Conservation (phyloP, 2,329 filamentous ascomycete species). For the Pezicula neosporulosa region DNA sequence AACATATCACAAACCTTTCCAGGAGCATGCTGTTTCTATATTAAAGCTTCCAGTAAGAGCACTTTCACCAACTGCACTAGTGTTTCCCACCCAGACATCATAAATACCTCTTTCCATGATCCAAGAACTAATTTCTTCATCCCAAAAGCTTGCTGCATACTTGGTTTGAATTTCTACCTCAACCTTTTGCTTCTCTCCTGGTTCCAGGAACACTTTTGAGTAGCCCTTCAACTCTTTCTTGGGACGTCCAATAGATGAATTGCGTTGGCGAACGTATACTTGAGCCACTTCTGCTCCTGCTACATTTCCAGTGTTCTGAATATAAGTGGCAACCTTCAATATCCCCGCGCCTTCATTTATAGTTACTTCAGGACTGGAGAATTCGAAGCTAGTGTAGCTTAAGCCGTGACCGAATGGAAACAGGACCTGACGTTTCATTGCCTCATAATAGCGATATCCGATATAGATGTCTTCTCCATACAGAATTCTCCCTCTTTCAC, state of each 20-base stretch:
- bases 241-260: too few species aligned
- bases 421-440: conserved; percentile 54
- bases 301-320: neutral
- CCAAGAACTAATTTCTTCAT: conserved; percentile 31
- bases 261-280: too few species aligned
- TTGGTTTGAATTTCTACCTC: conserved; percentile 61
- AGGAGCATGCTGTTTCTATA: too few species aligned
- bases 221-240: too few species aligned
- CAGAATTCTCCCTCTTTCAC: conserved; percentile 65
- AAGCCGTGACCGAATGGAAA: conserved; percentile 78
- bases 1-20: too few species aligned
- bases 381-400: conserved; percentile 67
- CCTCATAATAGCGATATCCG: conserved; percentile 77
- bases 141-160: conserved; percentile 36
- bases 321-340: conserved; percentile 40
- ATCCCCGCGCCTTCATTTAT: conserved; percentile 38
- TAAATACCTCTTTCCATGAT: too few species aligned
- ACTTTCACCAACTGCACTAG: too few species aligned
- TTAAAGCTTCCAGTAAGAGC: too few species aligned
- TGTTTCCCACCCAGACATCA: too few species aligned
- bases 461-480: conserved; percentile 80
- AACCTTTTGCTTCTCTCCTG: conserved; percentile 35
- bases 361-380: conserved; percentile 44
- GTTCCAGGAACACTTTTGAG: too few species aligned
- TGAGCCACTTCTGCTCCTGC: too few species aligned